Percentiles rank a stretch among this genome's conserved stretches.
phyloP scores from a whole-genome alignment of 331 rosid species.

The Pyrus hybrid region DNA sequence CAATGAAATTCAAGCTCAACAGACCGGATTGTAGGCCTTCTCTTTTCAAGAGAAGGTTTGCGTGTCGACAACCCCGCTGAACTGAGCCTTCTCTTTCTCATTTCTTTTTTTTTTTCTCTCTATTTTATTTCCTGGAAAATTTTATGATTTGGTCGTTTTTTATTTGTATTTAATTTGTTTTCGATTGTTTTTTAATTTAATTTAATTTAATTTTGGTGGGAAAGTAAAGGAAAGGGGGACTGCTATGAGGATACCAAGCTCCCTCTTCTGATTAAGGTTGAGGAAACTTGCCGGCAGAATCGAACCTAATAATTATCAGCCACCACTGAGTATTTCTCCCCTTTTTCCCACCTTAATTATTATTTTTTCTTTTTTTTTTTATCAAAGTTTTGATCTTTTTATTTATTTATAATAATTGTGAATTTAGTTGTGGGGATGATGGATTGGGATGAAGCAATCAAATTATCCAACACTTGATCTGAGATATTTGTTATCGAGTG shows the following conservation, averaged over 20 bases:
- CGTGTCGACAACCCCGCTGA: slow-evolving; percentile 91
- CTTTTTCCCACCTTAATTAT: background rate
- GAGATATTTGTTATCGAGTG: slow-evolving; percentile 35
- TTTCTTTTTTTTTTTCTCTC: accelerated
- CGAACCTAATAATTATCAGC: slow-evolving; percentile 56
- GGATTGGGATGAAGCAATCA: slow-evolving; percentile 38
- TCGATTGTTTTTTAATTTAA: background rate
- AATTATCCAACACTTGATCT: slow-evolving; percentile 53
- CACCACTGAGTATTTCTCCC: slow-evolving; percentile 45
- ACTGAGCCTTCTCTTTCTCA: slow-evolving; percentile 47
- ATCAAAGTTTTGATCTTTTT: background rate
- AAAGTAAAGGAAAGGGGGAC: background rate
- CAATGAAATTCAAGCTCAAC: too few species aligned
- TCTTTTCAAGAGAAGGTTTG: slow-evolving; percentile 35
- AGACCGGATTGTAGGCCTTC: slow-evolving; percentile 91
- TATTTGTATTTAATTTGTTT: background rate
- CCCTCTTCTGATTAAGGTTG: slow-evolving; percentile 73
- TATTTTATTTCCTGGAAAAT: background rate
- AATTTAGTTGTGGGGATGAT: background rate
- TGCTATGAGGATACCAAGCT: slow-evolving; percentile 66
- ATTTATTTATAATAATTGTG: too few species aligned
- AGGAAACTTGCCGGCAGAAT: slow-evolving; percentile 74
- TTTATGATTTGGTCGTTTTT: background rate
- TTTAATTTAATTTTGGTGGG: slow-evolving; percentile 4
- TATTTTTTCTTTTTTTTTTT: background rate